Base-by-base conservation (phyloP, 768 basidiomycete genomes). In the Pisolithus marmoratus region DNA sequence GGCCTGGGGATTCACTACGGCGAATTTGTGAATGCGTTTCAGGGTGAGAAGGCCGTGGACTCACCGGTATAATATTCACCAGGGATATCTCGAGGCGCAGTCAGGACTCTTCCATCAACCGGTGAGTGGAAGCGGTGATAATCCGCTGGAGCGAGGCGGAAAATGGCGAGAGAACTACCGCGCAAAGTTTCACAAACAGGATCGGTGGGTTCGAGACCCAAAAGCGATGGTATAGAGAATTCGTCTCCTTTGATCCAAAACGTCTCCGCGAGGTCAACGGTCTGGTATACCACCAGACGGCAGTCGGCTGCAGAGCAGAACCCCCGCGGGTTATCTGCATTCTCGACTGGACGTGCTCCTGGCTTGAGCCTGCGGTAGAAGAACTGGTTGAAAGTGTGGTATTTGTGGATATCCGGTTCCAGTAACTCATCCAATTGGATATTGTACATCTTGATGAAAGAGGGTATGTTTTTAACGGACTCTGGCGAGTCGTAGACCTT, bases 71-170 rank as follows among this genome's bases (percentile, higher is more conserved):
- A 85, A 58, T 82, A 83, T 53, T 83, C 72, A 2, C 83, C 82
- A 0, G 75, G 71, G 4, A 83, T 71, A 56, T 82, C 67, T 3
- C 53, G 66, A 7, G 72, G 60, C 36, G 76, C 72, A 9, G 74
- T 68, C 2, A 44, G 23, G 19, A 84, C 64, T 11, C 71, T 74
- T 36, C 75, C 82, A 49, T 84, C 82, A 24, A 85, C 70, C 14
- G 86, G 85, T 31, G 78, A 78, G 56, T 89, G 87, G 75, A 86
- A 90, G 14, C 88, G 81, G 62, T 91, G 89, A 59, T 90, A 90
- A 62, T 91, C 89, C 8, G 82, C 77, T 0, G 88, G 90, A 0
- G 90, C 88, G 17, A 92, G 79, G 48, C 89, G 75, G 66, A 87
- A 85, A 52, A 86, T 80, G 0, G 85, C 85, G 2, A 90, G 61